A percentile compares a stretch with the other conserved stretches of the same genome.
These are phyloP conservation scores for Phaeoacremonium minimum DNA, from an alignment of 2,329 filamentous ascomycete genomes.

Conservation along the genomic window DNA sequence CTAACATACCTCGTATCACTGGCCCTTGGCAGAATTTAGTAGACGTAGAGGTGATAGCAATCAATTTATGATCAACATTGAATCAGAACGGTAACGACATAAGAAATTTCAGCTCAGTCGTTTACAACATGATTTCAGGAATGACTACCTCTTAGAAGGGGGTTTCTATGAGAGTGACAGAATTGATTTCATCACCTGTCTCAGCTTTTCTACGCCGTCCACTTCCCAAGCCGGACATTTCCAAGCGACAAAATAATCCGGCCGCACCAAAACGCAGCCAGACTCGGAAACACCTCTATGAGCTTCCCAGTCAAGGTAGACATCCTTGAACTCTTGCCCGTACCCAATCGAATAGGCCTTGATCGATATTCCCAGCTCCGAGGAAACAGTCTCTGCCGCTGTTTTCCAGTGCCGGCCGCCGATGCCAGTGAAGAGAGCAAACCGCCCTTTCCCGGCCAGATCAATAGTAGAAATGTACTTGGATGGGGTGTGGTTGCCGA, in stretches of 20 bases:
- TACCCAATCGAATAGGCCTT: slow-evolving; percentile 49
- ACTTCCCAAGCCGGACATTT: slow-evolving; percentile 16
- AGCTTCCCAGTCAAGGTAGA: slow-evolving; percentile 56
- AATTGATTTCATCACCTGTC: slow-evolving; percentile 13
- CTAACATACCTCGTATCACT: too few species aligned
- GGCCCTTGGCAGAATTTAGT: too few species aligned
- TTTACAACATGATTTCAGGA: too few species aligned
- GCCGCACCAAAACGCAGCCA: slow-evolving; percentile 53
- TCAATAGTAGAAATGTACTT: slow-evolving; percentile 52
- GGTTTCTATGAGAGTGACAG: too few species aligned
- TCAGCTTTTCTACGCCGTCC: slow-evolving; percentile 13
- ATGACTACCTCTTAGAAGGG: too few species aligned
- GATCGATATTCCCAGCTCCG: slow-evolving; percentile 38
- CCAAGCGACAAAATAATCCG: slow-evolving; percentile 58
- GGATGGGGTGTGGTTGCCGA: slow-evolving; percentile 42
- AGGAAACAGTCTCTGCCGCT: slow-evolving; percentile 35
- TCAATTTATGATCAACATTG: too few species aligned
- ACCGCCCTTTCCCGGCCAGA: slow-evolving; percentile 50
- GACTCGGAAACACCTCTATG: slow-evolving; percentile 50
- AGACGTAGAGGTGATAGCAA: too few species aligned
- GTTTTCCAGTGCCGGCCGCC: slow-evolving; percentile 50
- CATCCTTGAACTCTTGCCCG: slow-evolving; percentile 55
- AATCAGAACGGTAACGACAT: too few species aligned
- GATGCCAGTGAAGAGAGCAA: slow-evolving; percentile 48
- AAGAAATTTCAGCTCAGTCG: too few species aligned